A percentile compares a stretch with the other conserved stretches of the same genome.
These are phyloP conservation scores for Golubevia sp. DNA, from an alignment of 1,284 basidiomycete genomes.

Conservation along the genomic window DNA sequence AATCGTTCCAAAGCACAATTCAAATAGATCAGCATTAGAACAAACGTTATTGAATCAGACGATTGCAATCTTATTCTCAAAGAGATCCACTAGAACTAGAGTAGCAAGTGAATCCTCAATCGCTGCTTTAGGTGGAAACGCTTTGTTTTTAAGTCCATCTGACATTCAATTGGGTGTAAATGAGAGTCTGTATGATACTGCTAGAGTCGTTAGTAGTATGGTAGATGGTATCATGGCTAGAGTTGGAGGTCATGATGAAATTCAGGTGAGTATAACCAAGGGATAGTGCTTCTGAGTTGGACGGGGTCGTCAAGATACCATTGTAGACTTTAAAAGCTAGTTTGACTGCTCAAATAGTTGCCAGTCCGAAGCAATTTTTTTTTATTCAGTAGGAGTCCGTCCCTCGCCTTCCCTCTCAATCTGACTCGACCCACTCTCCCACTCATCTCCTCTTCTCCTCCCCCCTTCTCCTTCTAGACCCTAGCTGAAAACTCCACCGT, in stretches of 20 bases:
- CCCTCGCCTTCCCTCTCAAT: background rate
- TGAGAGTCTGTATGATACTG: constrained; percentile 82
- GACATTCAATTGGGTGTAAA: constrained; percentile 98
- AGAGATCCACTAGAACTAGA: constrained; percentile 90
- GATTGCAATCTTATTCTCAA: constrained; percentile 87
- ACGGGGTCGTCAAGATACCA: no score
- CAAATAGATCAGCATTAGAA: background rate
- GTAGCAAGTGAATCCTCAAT: constrained; percentile 78
- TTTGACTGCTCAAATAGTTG: no score
- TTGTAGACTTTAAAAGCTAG: no score
- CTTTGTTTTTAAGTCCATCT: constrained; percentile 84
- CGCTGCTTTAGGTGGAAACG: constrained; percentile 69
- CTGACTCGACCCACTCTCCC: background rate
- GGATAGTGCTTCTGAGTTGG: no score
- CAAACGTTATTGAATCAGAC: constrained; percentile 68
- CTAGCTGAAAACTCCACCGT: constrained; percentile 52
- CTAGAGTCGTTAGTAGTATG: constrained; percentile 84
- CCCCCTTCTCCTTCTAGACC: constrained; percentile 9
- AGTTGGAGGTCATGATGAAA: constrained; percentile 86
- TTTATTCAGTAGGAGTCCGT: no score
- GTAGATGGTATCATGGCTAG: constrained; percentile 96
- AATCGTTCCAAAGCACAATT: background rate
- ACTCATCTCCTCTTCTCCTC: background rate
- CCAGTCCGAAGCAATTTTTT: no score
- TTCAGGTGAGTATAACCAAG: constrained; percentile 75